Base-by-base conservation (phyloP, 2,329 filamentous ascomycete species). In the Pseudogymnoascus verrucosus region DNA sequence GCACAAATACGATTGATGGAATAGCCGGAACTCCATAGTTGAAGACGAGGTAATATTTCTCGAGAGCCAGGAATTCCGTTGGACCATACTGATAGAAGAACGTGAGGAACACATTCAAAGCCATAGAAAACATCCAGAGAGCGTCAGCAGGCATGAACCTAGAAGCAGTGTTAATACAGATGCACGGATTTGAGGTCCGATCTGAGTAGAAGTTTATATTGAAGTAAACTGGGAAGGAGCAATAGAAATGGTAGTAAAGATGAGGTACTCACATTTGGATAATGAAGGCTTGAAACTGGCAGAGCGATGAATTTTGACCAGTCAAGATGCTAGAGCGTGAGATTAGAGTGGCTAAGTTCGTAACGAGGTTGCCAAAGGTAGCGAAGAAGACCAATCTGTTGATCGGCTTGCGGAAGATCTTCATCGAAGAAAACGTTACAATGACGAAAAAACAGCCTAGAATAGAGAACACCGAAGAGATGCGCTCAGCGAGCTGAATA, bases 371-470 rank as follows among this genome's bases (percentile, higher is more conserved):
- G 6, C 90, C 91, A 71, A 90, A 89, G 0, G 89, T 89, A 5
- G 91, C 90, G 73, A 89, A 95, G 74, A 96, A 93, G 5, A 93
- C 87, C 0, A 96, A 80, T 14, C 91, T 82, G 71, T 95, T 95
- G 76, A 95, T 92, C 12, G 90, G 89, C 71, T 93, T 93, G 70
- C 89, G 89, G 72, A 95, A 95, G 4, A 82, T 81, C 14, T 80
- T 81, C 28, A 78, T 81, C 4, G 70, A 68, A 3, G 78, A 65
- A 71, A 93, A 95, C 1, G 89, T 92, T 61, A 78, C 69, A 62
- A 93, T 85, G 70, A 92, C 88, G 72, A 93, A 85, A 28, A 87
- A 69, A 42, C 81, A 80, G n/a, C 81, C 82, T 3, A 80, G 23
- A 2, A 85, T 70, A 2, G 82, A 85, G 44, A 84, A 66, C 8